phyloP scores from a whole-genome alignment of 176 grass and related monocot genomes.

The Oryza rufipogon region DNA sequence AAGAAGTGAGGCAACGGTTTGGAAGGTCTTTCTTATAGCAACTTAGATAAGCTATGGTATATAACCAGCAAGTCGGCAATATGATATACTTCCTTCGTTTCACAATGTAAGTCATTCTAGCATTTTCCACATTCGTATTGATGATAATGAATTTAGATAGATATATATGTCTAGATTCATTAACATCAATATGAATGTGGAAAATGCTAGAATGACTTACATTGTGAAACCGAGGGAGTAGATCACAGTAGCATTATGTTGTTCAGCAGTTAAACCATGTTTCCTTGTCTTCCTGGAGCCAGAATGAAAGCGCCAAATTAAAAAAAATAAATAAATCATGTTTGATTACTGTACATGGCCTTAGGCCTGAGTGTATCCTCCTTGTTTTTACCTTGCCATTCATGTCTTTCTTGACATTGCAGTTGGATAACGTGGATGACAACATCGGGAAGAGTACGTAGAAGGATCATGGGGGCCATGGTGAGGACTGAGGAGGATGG shows the following conservation, averaged over 20 bases:
- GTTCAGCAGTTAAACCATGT: too few relatives aligned
- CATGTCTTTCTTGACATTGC: constrained; percentile 15
- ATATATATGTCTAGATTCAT: too few relatives aligned
- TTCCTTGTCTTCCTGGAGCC: too few relatives aligned
- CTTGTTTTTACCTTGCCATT: neutral
- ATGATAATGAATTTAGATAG: too few relatives aligned
- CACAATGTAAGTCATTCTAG: too few relatives aligned
- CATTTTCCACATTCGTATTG: too few relatives aligned
- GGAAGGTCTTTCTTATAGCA: neutral
- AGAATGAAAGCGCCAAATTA: too few relatives aligned
- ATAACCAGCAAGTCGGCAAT: neutral
- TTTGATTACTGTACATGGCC: neutral
- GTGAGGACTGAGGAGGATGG: constrained; percentile 63
- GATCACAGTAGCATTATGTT: too few relatives aligned
- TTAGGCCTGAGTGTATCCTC: neutral
- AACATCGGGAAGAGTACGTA: constrained; percentile 66
- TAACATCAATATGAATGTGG: too few relatives aligned
- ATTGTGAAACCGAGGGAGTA: too few relatives aligned
- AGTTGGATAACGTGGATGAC: constrained; percentile 69
- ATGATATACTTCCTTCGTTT: neutral
- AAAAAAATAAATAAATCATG: neutral
- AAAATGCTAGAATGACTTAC: too few relatives aligned
- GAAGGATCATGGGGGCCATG: constrained; percentile 69
- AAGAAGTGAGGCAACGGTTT: too few relatives aligned
- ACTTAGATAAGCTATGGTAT: constrained; percentile 3